Conservation (phyloP, 768 basidiomycete genomes). For the Podaxis sp. region DNA sequence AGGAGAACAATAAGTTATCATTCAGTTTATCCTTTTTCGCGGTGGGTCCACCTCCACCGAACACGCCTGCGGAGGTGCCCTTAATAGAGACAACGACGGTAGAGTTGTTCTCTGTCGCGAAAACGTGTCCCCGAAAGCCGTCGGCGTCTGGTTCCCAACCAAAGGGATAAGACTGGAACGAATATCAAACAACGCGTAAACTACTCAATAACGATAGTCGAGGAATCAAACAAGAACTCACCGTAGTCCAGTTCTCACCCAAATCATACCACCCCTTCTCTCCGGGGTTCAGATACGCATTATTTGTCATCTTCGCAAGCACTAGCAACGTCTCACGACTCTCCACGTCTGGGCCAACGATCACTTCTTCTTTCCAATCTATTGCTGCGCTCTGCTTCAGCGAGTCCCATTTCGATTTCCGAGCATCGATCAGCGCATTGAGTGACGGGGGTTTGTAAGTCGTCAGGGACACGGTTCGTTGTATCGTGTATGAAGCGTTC, state of each 20-base stretch:
- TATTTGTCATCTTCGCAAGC: constrained; percentile 94
- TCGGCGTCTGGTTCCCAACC: constrained; percentile 91
- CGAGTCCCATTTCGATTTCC: constrained; percentile 38
- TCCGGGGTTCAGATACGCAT: constrained; percentile 74
- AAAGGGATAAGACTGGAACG: constrained; percentile 66
- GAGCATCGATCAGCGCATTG: constrained; percentile 26
- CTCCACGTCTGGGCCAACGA: constrained; percentile 73
- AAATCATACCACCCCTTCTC: constrained; percentile 79
- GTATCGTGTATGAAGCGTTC: constrained; percentile 29
- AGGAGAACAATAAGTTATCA: constrained; percentile 90
- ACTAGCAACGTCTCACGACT: constrained; percentile 71
- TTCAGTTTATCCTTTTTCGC: constrained; percentile 89
- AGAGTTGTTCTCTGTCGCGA: constrained; percentile 77
- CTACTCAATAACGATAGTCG: not conserved
- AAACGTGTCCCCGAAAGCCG: constrained; percentile 90
- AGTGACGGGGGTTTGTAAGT: constrained; percentile 49
- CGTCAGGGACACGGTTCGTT: constrained; percentile 20
- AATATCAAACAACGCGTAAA: not conserved
- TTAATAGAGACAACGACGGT: constrained; percentile 90
- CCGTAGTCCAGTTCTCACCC: constrained; percentile 59
- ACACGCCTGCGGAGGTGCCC: constrained; percentile 79
- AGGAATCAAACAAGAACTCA: constrained; percentile 25
- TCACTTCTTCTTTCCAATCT: constrained; percentile 75
- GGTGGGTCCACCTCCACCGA: constrained; percentile 82
- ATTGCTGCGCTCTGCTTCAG: constrained; percentile 41